Evolutionary conservation across 306 rosid species (phyloP), one percentile per base, ranked within the genome.

Genomic region (Hippophae rhamnoides): DNA sequence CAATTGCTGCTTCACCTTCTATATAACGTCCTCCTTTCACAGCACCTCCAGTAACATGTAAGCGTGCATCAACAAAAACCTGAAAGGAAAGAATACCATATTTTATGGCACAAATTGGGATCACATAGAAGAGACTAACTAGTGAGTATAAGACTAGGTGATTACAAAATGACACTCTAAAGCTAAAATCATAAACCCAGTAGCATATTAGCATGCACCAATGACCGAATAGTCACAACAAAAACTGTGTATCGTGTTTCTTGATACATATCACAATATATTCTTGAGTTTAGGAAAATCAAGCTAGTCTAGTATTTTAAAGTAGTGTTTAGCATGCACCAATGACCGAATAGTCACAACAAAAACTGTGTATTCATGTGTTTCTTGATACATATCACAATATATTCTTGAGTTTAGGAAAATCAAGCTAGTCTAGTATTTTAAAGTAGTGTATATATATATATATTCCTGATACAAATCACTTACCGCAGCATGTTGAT

Each of bases 401-500:
- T 46, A 2, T 23, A 14, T 42, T 48, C 41, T 6, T 3, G n/a
- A 3, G 31, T 47, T 61, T 56, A 7, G 8, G 53, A 43, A 52
- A 55, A 12, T 14, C 11, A 9, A 38, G 0, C 3, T 68, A 18
- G 40, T 25, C 44, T 9, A 54, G 56, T 25, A 75, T 56, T 56
- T 13, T 7, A 48, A 60, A 70, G 58, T 57, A 23, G 0, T 18
- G 0, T 10, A 52, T n/a, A 54, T 14, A 53, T 13, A 56, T 38
- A 41, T 7, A 40, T 3, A 52, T 52, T 59, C 45, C 56, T 9
- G 66, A 56, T 51, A 23, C 54, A 77, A 58, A 58, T 47, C 42
- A 86, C 93, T 84, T 86, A 93, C 99, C 74, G 97, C 95, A 61
- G 99, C 97, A 73, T 93, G 99, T 72, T 93, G 82, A 71, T 93